These are phyloP conservation scores for Arthrinium phaeospermum DNA, from an alignment of 2,329 filamentous ascomycete genomes.

Conservation along the genomic window DNA sequence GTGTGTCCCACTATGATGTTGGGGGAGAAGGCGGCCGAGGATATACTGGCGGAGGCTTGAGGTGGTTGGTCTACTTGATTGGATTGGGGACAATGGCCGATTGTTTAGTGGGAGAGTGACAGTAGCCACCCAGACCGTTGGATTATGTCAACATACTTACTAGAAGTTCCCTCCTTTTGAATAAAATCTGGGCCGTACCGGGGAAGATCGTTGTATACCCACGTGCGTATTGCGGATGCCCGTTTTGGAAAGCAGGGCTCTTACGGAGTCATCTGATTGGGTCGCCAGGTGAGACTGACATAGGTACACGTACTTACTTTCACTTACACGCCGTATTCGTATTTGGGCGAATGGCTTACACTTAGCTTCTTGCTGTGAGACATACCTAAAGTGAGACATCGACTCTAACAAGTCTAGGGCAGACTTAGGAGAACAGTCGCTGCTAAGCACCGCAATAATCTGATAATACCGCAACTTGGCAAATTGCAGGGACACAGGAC, in stretches of 20 bases:
- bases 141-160: neutral
- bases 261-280: neutral
- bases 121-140: too few relatives aligned
- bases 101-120: neutral
- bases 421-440: too few relatives aligned
- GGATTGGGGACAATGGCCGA: neutral
- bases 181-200: neutral
- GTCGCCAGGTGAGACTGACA: neutral
- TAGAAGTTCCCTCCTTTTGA: too few relatives aligned
- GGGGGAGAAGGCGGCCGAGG: slow-evolving; percentile 27
- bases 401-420: neutral
- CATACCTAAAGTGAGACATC: neutral
- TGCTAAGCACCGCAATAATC: neutral
- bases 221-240: neutral
- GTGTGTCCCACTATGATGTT: slow-evolving; percentile 28
- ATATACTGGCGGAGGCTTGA: slow-evolving; percentile 23
- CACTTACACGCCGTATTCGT: neutral
- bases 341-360: neutral
- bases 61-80: neutral
- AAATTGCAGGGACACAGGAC: neutral
- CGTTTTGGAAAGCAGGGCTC: neutral
- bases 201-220: neutral
- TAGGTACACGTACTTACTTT: neutral
- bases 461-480: neutral
- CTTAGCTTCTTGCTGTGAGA: neutral